A percentile compares a stretch with the other conserved stretches of the same genome.
Conservation (phyloP, 139 green algal genomes). For the Coelastrella sp. region DNA sequence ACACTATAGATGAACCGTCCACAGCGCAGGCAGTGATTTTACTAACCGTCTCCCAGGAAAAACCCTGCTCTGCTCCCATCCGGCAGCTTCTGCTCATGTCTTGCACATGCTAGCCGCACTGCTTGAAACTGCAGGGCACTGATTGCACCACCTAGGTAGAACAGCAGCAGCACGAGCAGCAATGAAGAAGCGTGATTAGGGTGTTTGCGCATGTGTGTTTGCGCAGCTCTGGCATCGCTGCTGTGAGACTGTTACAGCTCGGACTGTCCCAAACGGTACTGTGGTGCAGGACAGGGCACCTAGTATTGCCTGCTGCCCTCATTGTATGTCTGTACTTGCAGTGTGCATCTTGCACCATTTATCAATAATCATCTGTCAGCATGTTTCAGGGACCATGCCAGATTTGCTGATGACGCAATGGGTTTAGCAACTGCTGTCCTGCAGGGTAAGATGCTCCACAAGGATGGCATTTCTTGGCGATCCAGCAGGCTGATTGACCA, state of each 20-base stretch:
- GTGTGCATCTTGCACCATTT: no score
- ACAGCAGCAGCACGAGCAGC: background rate
- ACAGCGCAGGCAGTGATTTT: no score
- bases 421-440: background rate
- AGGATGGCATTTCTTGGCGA: background rate
- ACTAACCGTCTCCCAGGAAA: constrained; percentile 80
- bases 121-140: constrained; percentile 63
- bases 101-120: constrained; percentile 58
- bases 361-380: no score
- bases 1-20: no score
- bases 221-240: no score
- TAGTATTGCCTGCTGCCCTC: background rate
- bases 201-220: background rate
- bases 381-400: background rate
- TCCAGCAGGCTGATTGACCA: no score
- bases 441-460: background rate
- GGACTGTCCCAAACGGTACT: background rate
- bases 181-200: background rate
- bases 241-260: no score
- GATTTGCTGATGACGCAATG: background rate
- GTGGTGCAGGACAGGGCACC: background rate
- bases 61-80: constrained; percentile 70
- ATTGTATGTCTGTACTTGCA: no score
- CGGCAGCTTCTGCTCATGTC: constrained; percentile 60
- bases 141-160: constrained; percentile 45